A percentile compares a stretch with the other conserved stretches of the same genome.
Evolutionary conservation across 352 stramenopile genomes (phyloP).

Genomic region (Saprolegnia diclina): DNA sequence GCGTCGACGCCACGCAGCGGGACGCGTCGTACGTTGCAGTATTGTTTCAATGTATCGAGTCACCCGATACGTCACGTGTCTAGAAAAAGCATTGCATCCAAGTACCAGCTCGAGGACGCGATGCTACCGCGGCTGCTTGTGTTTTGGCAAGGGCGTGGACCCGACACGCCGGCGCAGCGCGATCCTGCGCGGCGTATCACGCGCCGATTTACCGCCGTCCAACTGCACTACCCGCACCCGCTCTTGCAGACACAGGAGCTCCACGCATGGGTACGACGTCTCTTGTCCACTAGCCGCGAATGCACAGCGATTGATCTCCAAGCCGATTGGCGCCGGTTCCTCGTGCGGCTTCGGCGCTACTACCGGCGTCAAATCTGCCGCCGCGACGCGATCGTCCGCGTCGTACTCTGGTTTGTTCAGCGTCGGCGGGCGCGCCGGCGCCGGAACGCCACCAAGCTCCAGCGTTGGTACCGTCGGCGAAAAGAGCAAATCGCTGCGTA

Average conservation of each 20-base stretch:
- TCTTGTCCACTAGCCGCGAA: neutral
- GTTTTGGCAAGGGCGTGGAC: conserved; percentile 25
- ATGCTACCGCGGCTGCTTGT: conserved; percentile 1
- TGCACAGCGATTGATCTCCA: conserved; percentile 17
- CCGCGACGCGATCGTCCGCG: neutral
- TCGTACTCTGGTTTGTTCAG: conserved; percentile 24
- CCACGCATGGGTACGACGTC: neutral
- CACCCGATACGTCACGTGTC: neutral
- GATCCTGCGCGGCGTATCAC: conserved; percentile 1
- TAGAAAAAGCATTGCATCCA: conserved; percentile 15
- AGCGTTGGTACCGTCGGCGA: conserved; percentile 21
- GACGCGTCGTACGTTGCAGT: neutral
- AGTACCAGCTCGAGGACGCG: neutral
- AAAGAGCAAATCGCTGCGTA: conserved; percentile 8
- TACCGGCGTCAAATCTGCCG: conserved; percentile 14
- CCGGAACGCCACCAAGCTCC: conserved; percentile 15
- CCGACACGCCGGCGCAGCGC: conserved; percentile 1
- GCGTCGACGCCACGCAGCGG: conserved; percentile 16
- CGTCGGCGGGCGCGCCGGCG: neutral
- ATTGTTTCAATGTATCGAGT: neutral
- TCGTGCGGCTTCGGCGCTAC: conserved; percentile 18
- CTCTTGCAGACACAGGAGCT: neutral
- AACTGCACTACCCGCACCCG: neutral
- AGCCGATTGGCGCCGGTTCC: conserved; percentile 10
- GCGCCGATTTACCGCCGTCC: conserved; percentile 19